phyloP scores from a whole-genome alignment of 2,329 filamentous ascomycete species.

The Microdochium nivale region DNA sequence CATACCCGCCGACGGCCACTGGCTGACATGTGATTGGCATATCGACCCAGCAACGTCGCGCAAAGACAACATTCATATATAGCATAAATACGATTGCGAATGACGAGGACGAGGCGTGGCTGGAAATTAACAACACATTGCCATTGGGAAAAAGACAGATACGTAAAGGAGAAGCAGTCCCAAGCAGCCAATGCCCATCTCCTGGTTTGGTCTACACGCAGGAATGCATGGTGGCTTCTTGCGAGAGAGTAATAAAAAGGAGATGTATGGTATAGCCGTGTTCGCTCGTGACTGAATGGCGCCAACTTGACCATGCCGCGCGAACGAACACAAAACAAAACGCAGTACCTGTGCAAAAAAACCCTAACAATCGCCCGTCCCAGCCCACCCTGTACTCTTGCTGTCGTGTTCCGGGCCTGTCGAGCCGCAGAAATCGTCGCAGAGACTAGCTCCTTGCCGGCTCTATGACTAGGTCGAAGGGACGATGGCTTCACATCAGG shows the following conservation, averaged over 20 bases:
- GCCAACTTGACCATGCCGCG: conserved; percentile 20
- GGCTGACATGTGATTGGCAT: too few relatives aligned
- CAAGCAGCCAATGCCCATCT: conserved; percentile 20
- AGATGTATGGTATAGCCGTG: conserved; percentile 39
- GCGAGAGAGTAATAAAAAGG: conserved; percentile 26
- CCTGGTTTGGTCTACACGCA: conserved; percentile 18
- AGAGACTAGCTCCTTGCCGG: background rate
- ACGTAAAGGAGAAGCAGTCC: conserved; percentile 16
- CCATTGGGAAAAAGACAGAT: conserved; percentile 18
- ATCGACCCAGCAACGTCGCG: too few relatives aligned
- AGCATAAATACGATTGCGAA: background rate
- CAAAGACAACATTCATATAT: too few relatives aligned
- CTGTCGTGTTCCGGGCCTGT: background rate
- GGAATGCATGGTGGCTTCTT: conserved; percentile 15
- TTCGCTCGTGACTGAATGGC: conserved; percentile 21
- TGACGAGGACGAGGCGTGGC: conserved; percentile 11
- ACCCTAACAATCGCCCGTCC: background rate
- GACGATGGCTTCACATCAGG: too few relatives aligned
- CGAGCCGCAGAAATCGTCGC: too few relatives aligned
- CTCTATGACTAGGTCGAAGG: too few relatives aligned
- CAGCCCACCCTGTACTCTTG: background rate
- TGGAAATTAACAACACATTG: conserved; percentile 21
- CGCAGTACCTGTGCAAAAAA: conserved; percentile 5
- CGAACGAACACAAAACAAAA: conserved; percentile 22
- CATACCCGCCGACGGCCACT: too few relatives aligned